Percentiles rank a stretch among this genome's conserved stretches.
These are phyloP conservation scores for Nicotiana noctiflora DNA, from an alignment of 257 asterid genomes.

Conservation along the genomic window DNA sequence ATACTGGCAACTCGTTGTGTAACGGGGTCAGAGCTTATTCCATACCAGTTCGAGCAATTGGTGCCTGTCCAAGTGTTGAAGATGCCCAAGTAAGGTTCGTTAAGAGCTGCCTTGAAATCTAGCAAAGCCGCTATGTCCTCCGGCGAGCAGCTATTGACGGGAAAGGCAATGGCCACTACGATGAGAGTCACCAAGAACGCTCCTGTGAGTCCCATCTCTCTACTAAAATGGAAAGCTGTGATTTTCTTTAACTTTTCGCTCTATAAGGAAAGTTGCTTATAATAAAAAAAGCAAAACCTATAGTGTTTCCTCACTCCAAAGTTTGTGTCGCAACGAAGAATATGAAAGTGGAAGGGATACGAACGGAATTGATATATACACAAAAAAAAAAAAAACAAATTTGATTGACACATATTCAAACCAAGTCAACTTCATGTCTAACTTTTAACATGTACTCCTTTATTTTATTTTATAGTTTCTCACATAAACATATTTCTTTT, in stretches of 20 bases:
- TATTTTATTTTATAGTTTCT: no score
- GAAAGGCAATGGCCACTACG: conserved; percentile 19
- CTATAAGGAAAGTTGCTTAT: background rate
- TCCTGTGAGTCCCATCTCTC: background rate
- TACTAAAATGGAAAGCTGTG: no score
- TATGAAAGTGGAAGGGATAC: no score
- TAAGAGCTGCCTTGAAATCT: conserved; percentile 48
- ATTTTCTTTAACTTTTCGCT: background rate
- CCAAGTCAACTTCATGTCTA: background rate
- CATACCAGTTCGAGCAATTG: conserved; percentile 73
- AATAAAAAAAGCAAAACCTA: no score
- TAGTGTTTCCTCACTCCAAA: background rate
- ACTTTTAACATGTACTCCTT: background rate
- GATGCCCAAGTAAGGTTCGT: conserved; percentile 70
- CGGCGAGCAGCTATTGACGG: conserved; percentile 49
- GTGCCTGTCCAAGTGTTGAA: conserved; percentile 63
- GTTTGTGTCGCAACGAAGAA: no score
- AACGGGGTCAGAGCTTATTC: conserved; percentile 71
- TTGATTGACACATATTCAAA: background rate
- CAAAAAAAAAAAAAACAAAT: no score
- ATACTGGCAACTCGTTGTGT: conserved; percentile 68
- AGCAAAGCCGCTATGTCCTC: conserved; percentile 61
- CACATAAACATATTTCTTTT: no score
- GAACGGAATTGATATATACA: background rate
- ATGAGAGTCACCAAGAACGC: background rate